phyloP scores from a whole-genome alignment of 2,329 filamentous ascomycete genomes.

The Hymenoscyphus scutula region DNA sequence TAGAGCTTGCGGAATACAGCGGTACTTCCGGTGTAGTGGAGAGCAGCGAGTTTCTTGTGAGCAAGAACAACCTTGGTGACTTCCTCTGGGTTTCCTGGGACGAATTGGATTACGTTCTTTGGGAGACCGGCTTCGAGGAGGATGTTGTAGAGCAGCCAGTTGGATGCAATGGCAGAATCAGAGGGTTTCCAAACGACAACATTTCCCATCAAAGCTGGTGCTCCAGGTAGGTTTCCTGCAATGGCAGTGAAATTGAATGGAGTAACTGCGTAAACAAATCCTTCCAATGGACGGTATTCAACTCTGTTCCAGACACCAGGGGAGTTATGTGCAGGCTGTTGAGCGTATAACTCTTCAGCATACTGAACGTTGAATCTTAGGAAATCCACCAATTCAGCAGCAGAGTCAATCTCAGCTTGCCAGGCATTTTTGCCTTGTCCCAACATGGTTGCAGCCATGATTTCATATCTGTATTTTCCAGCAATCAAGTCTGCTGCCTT shows the following conservation, averaged over 20 bases:
- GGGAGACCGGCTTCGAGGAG: slow-evolving; percentile 88
- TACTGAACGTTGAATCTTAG: slow-evolving; percentile 93
- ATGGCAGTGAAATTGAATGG: slow-evolving; percentile 99
- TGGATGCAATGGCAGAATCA: slow-evolving; percentile 81
- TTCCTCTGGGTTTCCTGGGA: slow-evolving; percentile 82
- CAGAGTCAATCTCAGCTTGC: slow-evolving; percentile 98
- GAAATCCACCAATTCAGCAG: slow-evolving; percentile 90
- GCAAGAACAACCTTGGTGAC: slow-evolving; percentile 75
- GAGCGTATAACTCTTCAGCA: slow-evolving; percentile 83
- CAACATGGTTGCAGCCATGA: slow-evolving; percentile 94
- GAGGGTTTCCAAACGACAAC: slow-evolving; percentile 98
- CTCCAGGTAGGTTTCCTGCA: slow-evolving; percentile 78
- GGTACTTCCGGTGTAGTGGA: slow-evolving; percentile 94
- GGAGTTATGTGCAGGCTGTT: slow-evolving; percentile 82
- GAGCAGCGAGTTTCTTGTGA: slow-evolving; percentile 79
- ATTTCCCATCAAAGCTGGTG: slow-evolving; percentile 87
- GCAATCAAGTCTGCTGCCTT: slow-evolving; percentile 91
- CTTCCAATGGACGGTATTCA: slow-evolving; percentile 86
- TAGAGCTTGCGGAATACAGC: slow-evolving; percentile 87
- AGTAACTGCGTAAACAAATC: slow-evolving; percentile 90
- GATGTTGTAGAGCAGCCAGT: slow-evolving; percentile 88
- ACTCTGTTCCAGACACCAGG: slow-evolving; percentile 87
- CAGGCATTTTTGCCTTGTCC: slow-evolving; percentile 98
- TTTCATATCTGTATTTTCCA: slow-evolving; percentile 91
- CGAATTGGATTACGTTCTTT: slow-evolving; percentile 86